Evolutionary conservation across 108 stramenopile genomes (phyloP).

Genomic region (Nannochloropsis oceanica): DNA sequence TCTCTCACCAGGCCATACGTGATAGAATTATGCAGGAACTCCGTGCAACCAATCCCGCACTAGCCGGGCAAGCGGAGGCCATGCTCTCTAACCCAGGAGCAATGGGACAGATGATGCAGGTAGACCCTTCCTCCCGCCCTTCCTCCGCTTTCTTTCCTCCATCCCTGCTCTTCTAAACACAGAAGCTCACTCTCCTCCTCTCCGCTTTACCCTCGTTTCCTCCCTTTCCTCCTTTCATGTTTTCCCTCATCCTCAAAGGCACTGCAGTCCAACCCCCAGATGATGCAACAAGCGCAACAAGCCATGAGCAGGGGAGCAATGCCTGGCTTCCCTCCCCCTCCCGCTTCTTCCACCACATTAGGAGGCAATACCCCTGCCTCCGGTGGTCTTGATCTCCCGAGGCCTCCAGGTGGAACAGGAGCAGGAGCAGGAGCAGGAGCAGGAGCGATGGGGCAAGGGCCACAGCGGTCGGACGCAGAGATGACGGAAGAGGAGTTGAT

Average conservation of each 20-base stretch:
- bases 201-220: too few species aligned
- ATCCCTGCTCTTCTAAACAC: too few species aligned
- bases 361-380: neutral
- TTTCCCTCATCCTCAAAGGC: neutral
- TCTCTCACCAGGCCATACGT: neutral
- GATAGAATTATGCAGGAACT: too few species aligned
- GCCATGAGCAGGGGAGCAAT: neutral
- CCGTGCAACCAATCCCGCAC: too few species aligned
- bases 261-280: neutral
- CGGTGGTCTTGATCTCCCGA: neutral
- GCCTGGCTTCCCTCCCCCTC: neutral
- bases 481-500: constrained; percentile 82
- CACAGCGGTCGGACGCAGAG: constrained; percentile 17
- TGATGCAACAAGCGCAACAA: neutral
- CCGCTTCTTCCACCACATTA: neutral
- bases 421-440: neutral
- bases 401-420: too few species aligned
- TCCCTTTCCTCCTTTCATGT: neutral
- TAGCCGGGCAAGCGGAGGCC: too few species aligned
- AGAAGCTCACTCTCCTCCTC: too few species aligned
- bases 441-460: neutral
- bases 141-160: too few species aligned
- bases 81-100: too few species aligned
- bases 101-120: too few species aligned
- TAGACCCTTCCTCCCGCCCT: too few species aligned